phyloP scores from a whole-genome alignment of 2,329 filamentous ascomycete species.

The Hypoxylon sp. region DNA sequence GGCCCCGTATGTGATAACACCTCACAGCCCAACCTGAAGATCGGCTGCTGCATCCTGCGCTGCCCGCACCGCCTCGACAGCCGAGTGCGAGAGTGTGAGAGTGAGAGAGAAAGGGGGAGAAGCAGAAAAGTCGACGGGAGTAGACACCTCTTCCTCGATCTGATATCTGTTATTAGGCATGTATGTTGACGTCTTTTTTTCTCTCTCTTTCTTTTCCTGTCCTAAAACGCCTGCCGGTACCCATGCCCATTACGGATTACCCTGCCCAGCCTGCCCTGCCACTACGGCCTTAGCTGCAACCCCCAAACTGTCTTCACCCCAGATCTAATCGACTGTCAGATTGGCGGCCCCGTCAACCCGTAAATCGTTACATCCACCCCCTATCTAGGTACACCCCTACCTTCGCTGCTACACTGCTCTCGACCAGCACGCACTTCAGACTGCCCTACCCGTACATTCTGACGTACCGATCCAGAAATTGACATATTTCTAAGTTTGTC shows the following conservation, averaged over 20 bases:
- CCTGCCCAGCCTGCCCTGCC: constrained; percentile 32
- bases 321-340: constrained; percentile 39
- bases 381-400: constrained; percentile 18
- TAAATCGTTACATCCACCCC: constrained; percentile 31
- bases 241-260: too few species aligned
- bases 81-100: too few species aligned
- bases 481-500: constrained; percentile 28
- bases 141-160: too few species aligned
- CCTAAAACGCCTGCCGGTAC: constrained; percentile 11
- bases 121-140: too few species aligned
- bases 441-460: neutral
- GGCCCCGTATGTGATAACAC: constrained; percentile 36
- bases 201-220: too few species aligned
- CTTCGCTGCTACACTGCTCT: constrained; percentile 1
- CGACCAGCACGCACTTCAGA: neutral
- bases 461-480: constrained; percentile 2
- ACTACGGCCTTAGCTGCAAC: constrained; percentile 30
- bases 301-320: constrained; percentile 28
- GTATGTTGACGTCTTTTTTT: constrained; percentile 1
- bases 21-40: constrained; percentile 32
- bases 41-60: constrained; percentile 26
- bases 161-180: constrained; percentile 18
- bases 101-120: constrained; percentile 5
- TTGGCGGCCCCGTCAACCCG: constrained; percentile 25
- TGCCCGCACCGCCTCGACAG: constrained; percentile 29